Percentiles rank a stretch among this genome's conserved stretches.
Evolutionary conservation across 1,139 yeast genomes (phyloP).

Genomic region (Debaryomyces subglobosus): DNA sequence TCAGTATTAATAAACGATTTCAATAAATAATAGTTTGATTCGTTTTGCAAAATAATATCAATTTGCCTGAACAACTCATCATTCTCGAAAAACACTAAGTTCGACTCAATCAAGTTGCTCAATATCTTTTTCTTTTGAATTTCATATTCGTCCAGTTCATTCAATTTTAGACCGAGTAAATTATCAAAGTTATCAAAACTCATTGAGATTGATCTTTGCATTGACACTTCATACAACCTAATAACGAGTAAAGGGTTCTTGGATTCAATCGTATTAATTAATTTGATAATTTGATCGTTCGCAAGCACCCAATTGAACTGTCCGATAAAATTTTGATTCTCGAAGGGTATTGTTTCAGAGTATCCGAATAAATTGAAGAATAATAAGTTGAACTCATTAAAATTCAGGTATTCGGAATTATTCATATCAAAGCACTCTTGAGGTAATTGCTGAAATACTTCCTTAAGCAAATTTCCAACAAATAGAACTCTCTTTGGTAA

Average conservation of each 20-base stretch:
- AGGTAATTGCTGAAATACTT: constrained; percentile 38
- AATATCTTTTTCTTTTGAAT: constrained; percentile 9
- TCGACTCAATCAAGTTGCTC: constrained; percentile 20
- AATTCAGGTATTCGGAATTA: constrained; percentile 13
- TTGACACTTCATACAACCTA: constrained; percentile 1
- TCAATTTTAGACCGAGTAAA: not conserved
- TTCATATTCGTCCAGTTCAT: not conserved
- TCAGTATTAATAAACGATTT: constrained; percentile 21
- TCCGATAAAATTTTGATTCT: constrained; percentile 18
- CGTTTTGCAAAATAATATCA: constrained; percentile 17
- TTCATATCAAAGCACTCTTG: constrained; percentile 7
- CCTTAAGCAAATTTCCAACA: constrained; percentile 37
- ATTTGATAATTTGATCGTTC: constrained; percentile 17
- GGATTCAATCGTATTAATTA: not conserved
- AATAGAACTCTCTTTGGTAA: constrained; percentile 16
- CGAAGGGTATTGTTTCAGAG: constrained; percentile 11
- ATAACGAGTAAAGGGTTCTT: constrained; percentile 5
- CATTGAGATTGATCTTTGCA: constrained; percentile 3
- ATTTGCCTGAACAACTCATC: constrained; percentile 18
- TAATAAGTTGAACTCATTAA: constrained; percentile 14
- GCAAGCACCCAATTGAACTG: constrained; percentile 30
- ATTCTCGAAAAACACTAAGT: constrained; percentile 27
- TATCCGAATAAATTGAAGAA: constrained; percentile 17
- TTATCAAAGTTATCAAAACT: constrained; percentile 2
- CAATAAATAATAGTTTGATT: constrained; percentile 25